Conservation (phyloP, 2,329 filamentous ascomycete species). For the Aspergillus pseudonomiae region DNA sequence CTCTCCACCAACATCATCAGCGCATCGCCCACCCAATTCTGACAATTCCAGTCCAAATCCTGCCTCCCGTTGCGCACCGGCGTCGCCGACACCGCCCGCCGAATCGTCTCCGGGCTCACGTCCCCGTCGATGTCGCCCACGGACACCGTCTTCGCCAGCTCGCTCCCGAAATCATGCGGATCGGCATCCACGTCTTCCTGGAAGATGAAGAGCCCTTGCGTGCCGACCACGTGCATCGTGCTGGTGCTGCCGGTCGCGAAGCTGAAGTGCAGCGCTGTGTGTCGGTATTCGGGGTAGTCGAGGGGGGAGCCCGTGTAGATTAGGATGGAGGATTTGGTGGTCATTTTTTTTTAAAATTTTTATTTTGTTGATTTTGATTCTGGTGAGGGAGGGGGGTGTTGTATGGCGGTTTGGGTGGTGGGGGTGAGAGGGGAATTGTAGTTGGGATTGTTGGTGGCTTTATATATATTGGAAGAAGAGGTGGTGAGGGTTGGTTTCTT, state of each 20-base stretch:
- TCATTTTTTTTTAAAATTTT: conserved; percentile 19
- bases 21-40: conserved; percentile 37
- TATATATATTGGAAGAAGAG: too few species aligned
- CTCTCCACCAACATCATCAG: conserved; percentile 25
- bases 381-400: neutral
- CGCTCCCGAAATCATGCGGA: conserved; percentile 12
- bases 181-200: conserved; percentile 18
- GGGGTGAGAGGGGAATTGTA: too few species aligned
- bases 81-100: conserved; percentile 23
- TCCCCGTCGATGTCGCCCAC: conserved; percentile 21
- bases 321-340: conserved; percentile 26
- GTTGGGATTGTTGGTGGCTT: too few species aligned
- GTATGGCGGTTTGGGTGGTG: neutral
- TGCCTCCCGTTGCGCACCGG: conserved; percentile 25
- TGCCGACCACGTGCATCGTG: conserved; percentile 29
- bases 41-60: conserved; percentile 36
- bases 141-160: conserved; percentile 17
- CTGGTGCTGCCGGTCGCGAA: conserved; percentile 20
- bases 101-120: conserved; percentile 19
- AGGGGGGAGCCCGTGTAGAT: conserved; percentile 33
- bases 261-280: conserved; percentile 32
- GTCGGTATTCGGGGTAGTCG: conserved; percentile 34
- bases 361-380: neutral
- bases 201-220: conserved; percentile 32
- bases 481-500: too few species aligned